A percentile compares a stretch with the other conserved stretches of the same genome.
Evolutionary conservation across 345 rosid genomes (phyloP).

Genomic region (Linum usitatissimum): DNA sequence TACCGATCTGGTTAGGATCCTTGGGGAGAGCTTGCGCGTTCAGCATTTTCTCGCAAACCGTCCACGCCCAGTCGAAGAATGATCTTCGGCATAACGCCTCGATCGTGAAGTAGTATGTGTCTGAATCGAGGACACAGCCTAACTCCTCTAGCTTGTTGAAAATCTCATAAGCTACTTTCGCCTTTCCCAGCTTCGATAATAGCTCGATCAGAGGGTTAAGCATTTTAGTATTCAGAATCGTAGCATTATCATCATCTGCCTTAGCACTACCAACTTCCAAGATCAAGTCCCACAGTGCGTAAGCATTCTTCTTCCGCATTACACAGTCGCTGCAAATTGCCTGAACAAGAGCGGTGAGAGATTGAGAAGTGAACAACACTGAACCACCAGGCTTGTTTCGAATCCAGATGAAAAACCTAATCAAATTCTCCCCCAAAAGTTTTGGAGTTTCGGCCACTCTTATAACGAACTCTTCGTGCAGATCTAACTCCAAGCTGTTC

Average conservation of each 20-base stretch:
- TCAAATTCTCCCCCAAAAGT: slow-evolving; percentile 42
- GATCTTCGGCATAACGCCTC: slow-evolving; percentile 54
- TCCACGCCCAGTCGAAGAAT: slow-evolving; percentile 38
- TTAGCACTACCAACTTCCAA: slow-evolving; percentile 38
- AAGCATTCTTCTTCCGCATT: slow-evolving; percentile 37
- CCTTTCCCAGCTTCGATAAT: slow-evolving; percentile 57
- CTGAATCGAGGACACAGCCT: slow-evolving; percentile 38
- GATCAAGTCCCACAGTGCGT: slow-evolving; percentile 62
- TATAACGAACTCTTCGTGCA: slow-evolving; percentile 37
- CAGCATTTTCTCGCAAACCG: slow-evolving; percentile 68
- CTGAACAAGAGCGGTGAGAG: slow-evolving; percentile 36
- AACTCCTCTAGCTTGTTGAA: slow-evolving; percentile 49
- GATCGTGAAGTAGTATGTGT: slow-evolving; percentile 47
- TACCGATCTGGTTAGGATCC: slow-evolving; percentile 34
- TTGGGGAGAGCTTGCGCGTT: slow-evolving; percentile 36
- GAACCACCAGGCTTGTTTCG: slow-evolving; percentile 18
- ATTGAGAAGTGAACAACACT: slow-evolving; percentile 23
- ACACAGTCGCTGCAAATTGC: slow-evolving; percentile 26
- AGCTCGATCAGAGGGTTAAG: slow-evolving; percentile 57
- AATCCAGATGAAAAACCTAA: slow-evolving; percentile 58
- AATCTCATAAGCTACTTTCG: slow-evolving; percentile 62
- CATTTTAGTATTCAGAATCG: slow-evolving; percentile 30
- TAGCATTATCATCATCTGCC: slow-evolving; percentile 8
- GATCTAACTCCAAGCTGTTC: slow-evolving; percentile 28
- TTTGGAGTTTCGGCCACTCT: slow-evolving; percentile 48